phyloP scores from a whole-genome alignment of 352 stramenopile genomes.

The Aphanomyces stellatus region DNA sequence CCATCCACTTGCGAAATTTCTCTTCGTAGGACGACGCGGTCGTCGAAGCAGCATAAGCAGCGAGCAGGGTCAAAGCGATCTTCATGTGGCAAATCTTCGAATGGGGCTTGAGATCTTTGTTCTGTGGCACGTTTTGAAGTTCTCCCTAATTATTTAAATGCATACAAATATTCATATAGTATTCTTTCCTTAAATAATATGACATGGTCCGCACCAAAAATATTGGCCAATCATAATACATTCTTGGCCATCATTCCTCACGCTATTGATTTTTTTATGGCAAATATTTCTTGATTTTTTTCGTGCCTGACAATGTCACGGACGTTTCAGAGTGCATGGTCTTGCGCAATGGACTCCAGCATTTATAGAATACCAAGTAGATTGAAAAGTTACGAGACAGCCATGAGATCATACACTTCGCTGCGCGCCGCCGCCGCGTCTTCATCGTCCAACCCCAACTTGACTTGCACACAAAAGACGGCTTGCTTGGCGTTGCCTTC shows the following conservation, averaged over 20 bases:
- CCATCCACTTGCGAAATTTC: slow-evolving; percentile 24
- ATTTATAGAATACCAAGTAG: no score
- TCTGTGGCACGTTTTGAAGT: not conserved
- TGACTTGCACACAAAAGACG: slow-evolving; percentile 76
- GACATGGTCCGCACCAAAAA: no score
- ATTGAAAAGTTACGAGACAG: not conserved
- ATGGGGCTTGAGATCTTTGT: not conserved
- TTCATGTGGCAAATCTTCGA: slow-evolving; percentile 3
- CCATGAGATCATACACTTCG: slow-evolving; percentile 46
- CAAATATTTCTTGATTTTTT: no score
- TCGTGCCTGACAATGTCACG: no score
- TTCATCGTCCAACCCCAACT: slow-evolving; percentile 44
- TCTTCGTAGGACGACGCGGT: slow-evolving; percentile 21
- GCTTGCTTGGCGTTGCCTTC: slow-evolving; percentile 34
- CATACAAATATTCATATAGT: no score
- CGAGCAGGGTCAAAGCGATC: not conserved
- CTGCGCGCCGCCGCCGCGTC: slow-evolving; percentile 30
- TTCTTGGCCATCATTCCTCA: not conserved
- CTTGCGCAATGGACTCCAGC: not conserved
- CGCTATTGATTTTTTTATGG: not conserved
- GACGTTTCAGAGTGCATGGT: no score
- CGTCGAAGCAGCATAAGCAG: not conserved
- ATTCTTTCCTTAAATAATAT: no score
- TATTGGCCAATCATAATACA: no score
- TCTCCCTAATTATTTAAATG: not conserved